Base-by-base conservation (phyloP, 192 early-diverging fungal species). In the Coemansia sp. region DNA sequence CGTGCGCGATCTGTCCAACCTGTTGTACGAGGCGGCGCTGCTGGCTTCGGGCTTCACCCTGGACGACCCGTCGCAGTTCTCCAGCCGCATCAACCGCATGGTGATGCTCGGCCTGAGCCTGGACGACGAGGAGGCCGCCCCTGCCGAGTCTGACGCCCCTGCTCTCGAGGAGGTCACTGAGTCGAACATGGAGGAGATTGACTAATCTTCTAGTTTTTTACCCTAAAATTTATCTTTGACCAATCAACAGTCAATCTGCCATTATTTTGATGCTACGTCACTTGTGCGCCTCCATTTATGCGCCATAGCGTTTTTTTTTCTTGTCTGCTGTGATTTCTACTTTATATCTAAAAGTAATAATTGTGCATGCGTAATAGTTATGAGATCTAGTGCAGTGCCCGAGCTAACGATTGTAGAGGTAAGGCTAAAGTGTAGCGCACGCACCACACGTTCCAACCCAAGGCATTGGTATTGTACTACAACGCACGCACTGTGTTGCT, bases 31-130 rank as follows among this genome's bases (percentile, higher is more conserved):
- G 70, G 92, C 96, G 62, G 84, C 97, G 35, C 86, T 98, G 61
- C 87, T 99, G 67, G 85, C 93, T 61, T 99, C 97, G 71, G 97
- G 97, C 72, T 99, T 98, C 91, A 85, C 85, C 50, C 90, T 99
- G 38, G 96, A 99, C 71, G 94, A 99, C 79, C 94, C 96, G 50
- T 86, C 90, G 64, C 86, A 85, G 71, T 98, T 98, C 67, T 87
- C 93, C 55, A 83, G 81, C 75, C 94, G 96, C 84, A 98, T 99
- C 83, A 93, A 95, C 91, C 89, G 94, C 81, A 98, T 99, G 96
- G 90, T 99, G 83, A 94, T 94, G 86, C 91, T 98, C 47, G 96
- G 96, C 78, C 92, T 99, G 54, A 87, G 87, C 82, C 92, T 99
- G 62, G 94, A 97, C 82, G 79, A 64, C 24, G 57, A 76, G 51